These are phyloP conservation scores for Fraxinus baroniana DNA, from an alignment of 305 asterid genomes.

Conservation along the genomic window DNA sequence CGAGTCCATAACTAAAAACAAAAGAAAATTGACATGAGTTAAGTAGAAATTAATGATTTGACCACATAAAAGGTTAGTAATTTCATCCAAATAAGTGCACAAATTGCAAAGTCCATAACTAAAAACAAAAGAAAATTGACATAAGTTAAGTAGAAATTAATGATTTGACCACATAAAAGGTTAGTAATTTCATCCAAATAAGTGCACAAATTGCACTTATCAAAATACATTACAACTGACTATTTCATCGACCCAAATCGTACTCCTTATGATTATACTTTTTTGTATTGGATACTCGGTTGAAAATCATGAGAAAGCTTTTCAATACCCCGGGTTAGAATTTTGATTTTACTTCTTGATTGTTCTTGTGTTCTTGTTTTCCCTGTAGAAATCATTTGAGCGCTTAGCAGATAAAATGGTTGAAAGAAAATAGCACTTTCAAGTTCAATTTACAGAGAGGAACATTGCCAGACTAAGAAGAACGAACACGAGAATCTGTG, in stretches of 20 bases:
- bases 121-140: too few species aligned
- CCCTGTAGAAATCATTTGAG: neutral
- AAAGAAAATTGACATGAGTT: too few species aligned
- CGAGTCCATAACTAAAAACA: too few species aligned
- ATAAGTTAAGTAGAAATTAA: too few species aligned
- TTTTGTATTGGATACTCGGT: neutral
- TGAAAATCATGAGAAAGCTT: neutral
- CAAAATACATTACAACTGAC: too few species aligned
- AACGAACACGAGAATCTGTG: neutral
- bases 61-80: too few species aligned
- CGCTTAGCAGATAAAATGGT: neutral
- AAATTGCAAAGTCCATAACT: too few species aligned
- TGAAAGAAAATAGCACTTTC: neutral
- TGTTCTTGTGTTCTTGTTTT: neutral
- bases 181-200: too few species aligned
- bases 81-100: too few species aligned
- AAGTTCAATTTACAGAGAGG: neutral
- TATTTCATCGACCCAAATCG: neutral
- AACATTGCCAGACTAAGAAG: neutral
- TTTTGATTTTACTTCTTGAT: neutral
- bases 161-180: too few species aligned
- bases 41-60: too few species aligned
- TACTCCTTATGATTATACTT: neutral
- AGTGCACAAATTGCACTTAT: too few species aligned
- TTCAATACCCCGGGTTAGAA: neutral